A percentile compares a stretch with the other conserved stretches of the same genome.
Evolutionary conservation across 345 rosid genomes (phyloP).

Genomic region (Lepidium sativum): DNA sequence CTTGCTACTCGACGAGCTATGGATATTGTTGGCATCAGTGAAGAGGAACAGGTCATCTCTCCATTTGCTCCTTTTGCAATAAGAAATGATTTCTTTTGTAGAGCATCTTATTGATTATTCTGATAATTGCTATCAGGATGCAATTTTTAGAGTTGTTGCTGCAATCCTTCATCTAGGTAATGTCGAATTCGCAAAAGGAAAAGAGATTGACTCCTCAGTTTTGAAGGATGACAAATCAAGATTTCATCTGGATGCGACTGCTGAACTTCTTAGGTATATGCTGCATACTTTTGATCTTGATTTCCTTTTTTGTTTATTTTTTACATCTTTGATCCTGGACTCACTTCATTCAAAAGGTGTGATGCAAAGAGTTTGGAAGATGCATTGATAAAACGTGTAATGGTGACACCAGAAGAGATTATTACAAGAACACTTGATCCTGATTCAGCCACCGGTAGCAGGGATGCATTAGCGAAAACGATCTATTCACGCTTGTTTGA

Average conservation of each 20-base stretch:
- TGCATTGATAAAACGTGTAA: slow-evolving; percentile 95
- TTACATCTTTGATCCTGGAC: slow-evolving; percentile 12
- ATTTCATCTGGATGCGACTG: slow-evolving; percentile 70
- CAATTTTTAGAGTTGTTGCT: slow-evolving; percentile 93
- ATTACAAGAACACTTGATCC: slow-evolving; percentile 97
- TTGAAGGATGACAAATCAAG: slow-evolving; percentile 86
- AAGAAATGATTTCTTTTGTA: slow-evolving; percentile 8
- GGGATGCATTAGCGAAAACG: slow-evolving; percentile 98
- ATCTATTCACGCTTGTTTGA: slow-evolving; percentile 95
- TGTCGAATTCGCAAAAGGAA: slow-evolving; percentile 84
- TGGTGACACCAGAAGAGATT: slow-evolving; percentile 99
- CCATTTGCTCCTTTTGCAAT: slow-evolving; percentile 3
- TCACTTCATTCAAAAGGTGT: slow-evolving; percentile 45
- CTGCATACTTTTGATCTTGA: slow-evolving; percentile 1
- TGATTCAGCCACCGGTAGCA: slow-evolving; percentile 68
- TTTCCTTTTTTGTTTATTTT: slow-evolving; percentile 11
- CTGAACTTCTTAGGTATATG: slow-evolving; percentile 83
- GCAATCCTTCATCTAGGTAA: slow-evolving; percentile 94
- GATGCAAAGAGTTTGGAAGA: slow-evolving; percentile 85
- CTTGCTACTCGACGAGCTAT: slow-evolving; percentile 97
- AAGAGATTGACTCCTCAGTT: slow-evolving; percentile 84
- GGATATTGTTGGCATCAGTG: slow-evolving; percentile 97
- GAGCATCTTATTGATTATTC: slow-evolving; percentile 15
- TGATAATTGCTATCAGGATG: slow-evolving; percentile 54
- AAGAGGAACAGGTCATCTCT: slow-evolving; percentile 84